phyloP scores from a whole-genome alignment of 176 grass and related monocot species.

The Musa schizocarpa region DNA sequence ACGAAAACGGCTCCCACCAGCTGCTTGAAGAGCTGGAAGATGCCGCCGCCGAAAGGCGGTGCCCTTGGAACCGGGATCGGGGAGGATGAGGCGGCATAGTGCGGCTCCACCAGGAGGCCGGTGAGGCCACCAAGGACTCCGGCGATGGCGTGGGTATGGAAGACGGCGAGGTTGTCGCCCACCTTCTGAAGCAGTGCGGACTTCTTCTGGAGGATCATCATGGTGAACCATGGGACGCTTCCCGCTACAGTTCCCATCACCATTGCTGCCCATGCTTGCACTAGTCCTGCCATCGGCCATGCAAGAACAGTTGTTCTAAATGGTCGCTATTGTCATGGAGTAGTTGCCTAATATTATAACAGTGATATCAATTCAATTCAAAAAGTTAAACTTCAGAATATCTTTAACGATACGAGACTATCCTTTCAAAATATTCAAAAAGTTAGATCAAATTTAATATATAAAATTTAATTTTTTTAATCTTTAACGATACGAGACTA shows the following conservation, averaged over 20 bases:
- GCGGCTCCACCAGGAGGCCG: neutral
- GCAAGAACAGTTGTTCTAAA: too few species aligned
- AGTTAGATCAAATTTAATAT: too few species aligned
- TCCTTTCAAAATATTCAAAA: too few species aligned
- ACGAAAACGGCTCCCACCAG: slow-evolving; percentile 24
- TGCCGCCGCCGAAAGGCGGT: slow-evolving; percentile 21
- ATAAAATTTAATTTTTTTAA: too few species aligned
- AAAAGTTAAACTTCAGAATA: too few species aligned
- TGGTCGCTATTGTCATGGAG: too few species aligned
- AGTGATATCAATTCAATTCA: too few species aligned
- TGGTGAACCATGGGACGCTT: slow-evolving; percentile 15
- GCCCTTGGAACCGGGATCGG: slow-evolving; percentile 11
- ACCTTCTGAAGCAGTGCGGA: slow-evolving; percentile 18
- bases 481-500: too few species aligned
- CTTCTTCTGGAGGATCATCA: slow-evolving; percentile 8
- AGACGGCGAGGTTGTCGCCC: slow-evolving; percentile 20
- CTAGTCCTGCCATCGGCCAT: neutral
- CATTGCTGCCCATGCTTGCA: slow-evolving; percentile 15
- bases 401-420: too few species aligned
- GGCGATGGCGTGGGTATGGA: slow-evolving; percentile 17
- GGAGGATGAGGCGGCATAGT: slow-evolving; percentile 27
- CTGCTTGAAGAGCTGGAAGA: slow-evolving; percentile 26
- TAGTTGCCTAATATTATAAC: too few species aligned
- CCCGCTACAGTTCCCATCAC: slow-evolving; percentile 9
- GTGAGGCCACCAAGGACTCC: slow-evolving; percentile 21